These are phyloP conservation scores for Melaleuca alternifolia DNA, from an alignment of 345 rosid species.

Conservation along the genomic window DNA sequence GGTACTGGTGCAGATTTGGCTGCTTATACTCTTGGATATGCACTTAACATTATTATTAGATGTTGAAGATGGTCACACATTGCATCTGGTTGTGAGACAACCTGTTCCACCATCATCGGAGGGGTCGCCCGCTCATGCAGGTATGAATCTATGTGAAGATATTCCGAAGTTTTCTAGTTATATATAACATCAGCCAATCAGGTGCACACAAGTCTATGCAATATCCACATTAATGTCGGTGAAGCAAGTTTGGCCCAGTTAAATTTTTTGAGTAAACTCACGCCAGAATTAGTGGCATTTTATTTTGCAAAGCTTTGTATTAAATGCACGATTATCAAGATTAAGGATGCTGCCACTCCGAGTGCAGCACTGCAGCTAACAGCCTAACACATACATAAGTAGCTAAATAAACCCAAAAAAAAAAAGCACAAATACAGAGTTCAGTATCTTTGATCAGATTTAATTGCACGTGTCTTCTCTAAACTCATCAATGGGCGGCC, in stretches of 20 bases:
- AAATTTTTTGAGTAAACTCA: background rate
- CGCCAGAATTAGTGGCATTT: background rate
- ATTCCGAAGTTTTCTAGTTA: background rate
- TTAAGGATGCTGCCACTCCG: background rate
- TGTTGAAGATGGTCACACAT: constrained; percentile 82
- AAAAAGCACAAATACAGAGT: background rate
- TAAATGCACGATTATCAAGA: background rate
- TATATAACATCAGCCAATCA: background rate
- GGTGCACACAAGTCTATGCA: background rate
- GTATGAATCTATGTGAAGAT: constrained; percentile 9
- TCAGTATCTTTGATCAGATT: background rate
- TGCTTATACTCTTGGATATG: background rate
- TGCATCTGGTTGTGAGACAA: constrained; percentile 77
- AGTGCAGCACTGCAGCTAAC: background rate
- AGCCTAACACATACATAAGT: background rate
- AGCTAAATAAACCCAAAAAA: background rate
- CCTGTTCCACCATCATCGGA: constrained; percentile 40
- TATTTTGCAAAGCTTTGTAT: background rate
- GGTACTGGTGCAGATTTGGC: background rate
- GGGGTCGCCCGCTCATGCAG: constrained; percentile 33
- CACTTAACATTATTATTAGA: constrained; percentile 41
- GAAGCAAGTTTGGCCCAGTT: background rate
- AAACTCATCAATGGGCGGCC: background rate
- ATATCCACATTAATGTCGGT: background rate
- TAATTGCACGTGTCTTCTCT: background rate